Base-by-base conservation (phyloP, 2,329 filamentous ascomycete species). In the Penicillium sp. region DNA sequence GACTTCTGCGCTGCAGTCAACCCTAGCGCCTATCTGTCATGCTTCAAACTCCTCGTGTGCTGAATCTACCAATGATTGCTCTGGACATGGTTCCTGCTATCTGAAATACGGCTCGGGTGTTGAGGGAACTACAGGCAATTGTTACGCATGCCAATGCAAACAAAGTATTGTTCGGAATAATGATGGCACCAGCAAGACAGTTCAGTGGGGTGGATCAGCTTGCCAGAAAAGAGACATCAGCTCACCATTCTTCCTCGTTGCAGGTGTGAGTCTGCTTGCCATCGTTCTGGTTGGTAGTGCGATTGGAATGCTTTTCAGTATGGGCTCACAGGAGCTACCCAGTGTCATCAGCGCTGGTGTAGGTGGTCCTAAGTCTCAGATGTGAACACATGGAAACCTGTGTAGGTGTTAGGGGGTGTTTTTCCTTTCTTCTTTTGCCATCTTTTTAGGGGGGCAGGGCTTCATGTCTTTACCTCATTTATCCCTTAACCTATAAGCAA, bases 291-390 rank as follows among this genome's bases (percentile, higher is more conserved):
- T 95, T 29, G 81, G 80, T 37, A 87, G 89, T 71, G 86, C 85
- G 11, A 87, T 97, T 65, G 85, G 87, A 6, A 79, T 96, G 81
- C 74, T 99, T 52, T 94, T 88, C 74, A 87, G 80, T 60, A 89
- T 97, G 68, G 94, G 93, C 34, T 85, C 89, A 72, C 87, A 96
- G 78, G 89, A 92, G 76, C 80, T 97, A 61, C 94, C 94, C 0
- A 92, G 92, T 66, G 93, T 99, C 9, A 92, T 99, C 73, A 91
- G 92, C n/a, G 94, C 94, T 46, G 94, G 94, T 61, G 93, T 99
- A 37, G 89, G 88, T 62, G 84, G 86, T 56, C 81, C 86, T 34
- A 91, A 71, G 49, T 63, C 69, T 55, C 77, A 79, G 65, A 80
- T 74, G 60, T 76, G 58, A 70, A 57, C 13, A 39, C 13, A 18